Conservation (phyloP, 176 grass and related monocot species). For the Olyra latifolia region DNA sequence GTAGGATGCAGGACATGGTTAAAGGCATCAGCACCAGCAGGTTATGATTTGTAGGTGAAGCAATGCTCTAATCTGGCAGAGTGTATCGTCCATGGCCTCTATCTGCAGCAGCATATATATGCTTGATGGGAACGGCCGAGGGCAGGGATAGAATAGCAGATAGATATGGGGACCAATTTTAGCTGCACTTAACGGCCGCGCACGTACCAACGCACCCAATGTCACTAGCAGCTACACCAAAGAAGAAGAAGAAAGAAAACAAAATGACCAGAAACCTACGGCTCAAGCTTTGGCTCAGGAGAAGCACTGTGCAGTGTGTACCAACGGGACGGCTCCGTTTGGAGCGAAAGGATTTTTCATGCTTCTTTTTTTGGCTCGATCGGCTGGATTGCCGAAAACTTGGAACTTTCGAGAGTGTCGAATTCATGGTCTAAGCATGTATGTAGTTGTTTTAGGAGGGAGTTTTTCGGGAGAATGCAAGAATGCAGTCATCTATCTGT, state of each 20-base stretch:
- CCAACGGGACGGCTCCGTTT: background rate
- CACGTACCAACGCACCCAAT: constrained; percentile 31
- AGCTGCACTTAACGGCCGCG: constrained; percentile 16
- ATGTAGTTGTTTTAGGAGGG: no score
- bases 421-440: background rate
- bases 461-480: no score
- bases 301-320: no score
- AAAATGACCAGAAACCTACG: background rate
- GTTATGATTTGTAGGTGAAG: background rate
- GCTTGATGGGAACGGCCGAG: background rate
- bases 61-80: background rate
- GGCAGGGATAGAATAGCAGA: background rate
- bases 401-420: no score
- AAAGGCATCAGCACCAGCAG: background rate
- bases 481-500: no score
- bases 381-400: no score
- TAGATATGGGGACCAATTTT: constrained; percentile 18
- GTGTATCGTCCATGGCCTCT: background rate
- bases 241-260: background rate
- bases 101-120: background rate
- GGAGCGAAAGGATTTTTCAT: fast-evolving
- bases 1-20: background rate
- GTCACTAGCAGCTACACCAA: background rate
- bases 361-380: background rate
- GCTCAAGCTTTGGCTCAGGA: constrained; percentile 8